Base-by-base conservation (phyloP, 2,329 filamentous ascomycete species). In the Neonectria punicea region DNA sequence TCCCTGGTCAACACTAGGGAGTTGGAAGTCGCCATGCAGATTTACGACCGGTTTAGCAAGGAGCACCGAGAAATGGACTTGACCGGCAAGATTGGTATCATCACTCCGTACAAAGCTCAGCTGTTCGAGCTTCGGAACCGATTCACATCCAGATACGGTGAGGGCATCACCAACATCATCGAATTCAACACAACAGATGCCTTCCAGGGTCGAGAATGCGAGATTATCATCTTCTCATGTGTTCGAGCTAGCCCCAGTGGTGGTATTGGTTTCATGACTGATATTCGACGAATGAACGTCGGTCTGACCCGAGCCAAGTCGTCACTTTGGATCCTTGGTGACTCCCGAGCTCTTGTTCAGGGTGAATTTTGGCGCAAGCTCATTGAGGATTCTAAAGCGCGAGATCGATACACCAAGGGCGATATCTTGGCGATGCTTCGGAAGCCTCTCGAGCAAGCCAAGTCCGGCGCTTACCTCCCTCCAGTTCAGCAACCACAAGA, bases 151-250 rank as follows among this genome's bases (percentile, higher is more conserved):
- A 85, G 85, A 47, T 98, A 92, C 74, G 94, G 95, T 39, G 88
- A 92, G 4, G 80, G 79, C 0, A 94, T 99, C 69, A 86, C 90
- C 25, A 90, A 92, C 34, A 87, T 87, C 20, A 92, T 99, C 69
- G 97, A 99, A 71, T 99, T 99, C 86, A 99, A 99, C 79, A 99
- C 96, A 0, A 99, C 96, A 0, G 96, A 99, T 81, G 97, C 96
- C 18, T 99, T 98, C 79, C 94, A 99, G 79, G 96, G 96, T 67
- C 90, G 97, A 71, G 96, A 99, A 80, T 96, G 94, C 75, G 96
- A 99, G 76, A 91, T 99, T 68, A 98, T 99, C 79, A 98, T 99
- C 69, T 99, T 99, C 83, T 98, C 96, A 44, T 99, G 97, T 79
- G 96, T 99, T 66, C 91, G 96, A 82, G 95, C 96, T 22, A 95